Evolutionary conservation across 352 stramenopile genomes (phyloP), one percentile per base, ranked within the genome.

Genomic region (Globisporangium takayamanum): DNA sequence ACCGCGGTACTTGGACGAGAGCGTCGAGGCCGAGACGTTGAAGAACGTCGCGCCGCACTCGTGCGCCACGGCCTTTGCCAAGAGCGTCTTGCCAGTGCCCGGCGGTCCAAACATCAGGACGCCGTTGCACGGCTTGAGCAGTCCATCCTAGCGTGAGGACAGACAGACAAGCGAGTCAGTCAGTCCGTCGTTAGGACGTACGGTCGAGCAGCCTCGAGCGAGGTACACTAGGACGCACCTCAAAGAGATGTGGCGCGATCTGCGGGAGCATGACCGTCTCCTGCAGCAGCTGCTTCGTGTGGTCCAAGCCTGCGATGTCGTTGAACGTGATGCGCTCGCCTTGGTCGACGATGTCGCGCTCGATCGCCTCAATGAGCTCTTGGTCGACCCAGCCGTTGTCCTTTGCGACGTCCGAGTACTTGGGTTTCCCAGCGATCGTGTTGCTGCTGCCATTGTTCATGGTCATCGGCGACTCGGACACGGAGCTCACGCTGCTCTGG

Each of bases 31-130:
- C 33, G 80, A 95, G 41, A 99, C 95, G 64, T 98, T 99, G 74
- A 99, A 99, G 74, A 99, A 99, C 5, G 95, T 99, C 6, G 96
- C 96, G 50, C 94, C 87, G 73, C 94, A 98, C 58, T 99, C 95
- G 30, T 95, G 92, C 2, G 96, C 96, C 10, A 98, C 89, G 1
- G 89, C 90, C 65, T 94, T 92, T 16, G 87, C 84, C 12, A 96
- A 66, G 36, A 97, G 64, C 12, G 89, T 97, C 66, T 97, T 97
- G 54, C 89, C 89, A 26, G 88, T 97, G 53, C 89, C 89, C 3
- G 89, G 88, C 5, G 88, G 89, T 0, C 87, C 85, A 66, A 94
- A 94, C 78, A 94, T 89, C n/a, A 94, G 63, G 26, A 94, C 76
- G 6, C 85, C 84, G 42, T 84, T 94, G 60, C 83, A 92, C 11